phyloP scores from a whole-genome alignment of 495 filamentous ascomycete genomes.

The Penicillium crystallinum region DNA sequence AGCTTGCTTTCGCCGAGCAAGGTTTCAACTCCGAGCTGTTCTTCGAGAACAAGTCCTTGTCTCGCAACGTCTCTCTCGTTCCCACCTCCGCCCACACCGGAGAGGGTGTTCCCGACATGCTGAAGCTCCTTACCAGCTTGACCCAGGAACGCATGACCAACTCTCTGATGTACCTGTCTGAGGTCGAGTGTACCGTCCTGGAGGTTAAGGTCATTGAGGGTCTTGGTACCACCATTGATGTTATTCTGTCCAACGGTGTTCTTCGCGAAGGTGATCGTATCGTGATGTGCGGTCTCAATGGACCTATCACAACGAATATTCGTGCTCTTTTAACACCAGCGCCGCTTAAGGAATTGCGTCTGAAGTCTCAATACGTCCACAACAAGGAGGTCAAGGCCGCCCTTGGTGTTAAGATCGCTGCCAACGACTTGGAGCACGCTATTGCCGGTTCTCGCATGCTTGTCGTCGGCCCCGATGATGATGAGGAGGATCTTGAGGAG shows the following conservation, averaged over 20 bases:
- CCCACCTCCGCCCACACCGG: slow-evolving; percentile 97
- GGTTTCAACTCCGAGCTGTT: slow-evolving; percentile 96
- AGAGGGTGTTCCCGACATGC: slow-evolving; percentile 98
- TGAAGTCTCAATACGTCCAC: slow-evolving; percentile 94
- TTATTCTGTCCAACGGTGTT: slow-evolving; percentile 93
- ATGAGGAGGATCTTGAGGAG: slow-evolving; percentile 93
- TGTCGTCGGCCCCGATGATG: slow-evolving; percentile 89
- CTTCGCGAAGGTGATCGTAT: slow-evolving; percentile 92
- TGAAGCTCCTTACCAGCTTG: slow-evolving; percentile 86
- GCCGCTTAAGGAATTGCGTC: slow-evolving; percentile 85
- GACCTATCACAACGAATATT: slow-evolving; percentile 90
- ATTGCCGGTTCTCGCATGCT: slow-evolving; percentile 95
- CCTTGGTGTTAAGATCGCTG: slow-evolving; percentile 96
- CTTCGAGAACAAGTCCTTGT: slow-evolving; percentile 97
- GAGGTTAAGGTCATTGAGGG: slow-evolving; percentile 99
- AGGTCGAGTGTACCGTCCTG: slow-evolving; percentile 95
- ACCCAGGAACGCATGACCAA: slow-evolving; percentile 98
- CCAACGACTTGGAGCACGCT: slow-evolving; percentile 90
- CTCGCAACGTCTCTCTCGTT: slow-evolving; percentile 85
- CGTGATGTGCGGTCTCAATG: slow-evolving; percentile 91
- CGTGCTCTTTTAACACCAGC: slow-evolving; percentile 95
- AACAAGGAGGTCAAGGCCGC: slow-evolving; percentile 99
- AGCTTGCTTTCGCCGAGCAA: slow-evolving; percentile 90
- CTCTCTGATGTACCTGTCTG: slow-evolving; percentile 94
- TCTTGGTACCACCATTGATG: slow-evolving; percentile 97